Conservation (phyloP, 192 early-diverging fungal species). For the Dispira simplex region DNA sequence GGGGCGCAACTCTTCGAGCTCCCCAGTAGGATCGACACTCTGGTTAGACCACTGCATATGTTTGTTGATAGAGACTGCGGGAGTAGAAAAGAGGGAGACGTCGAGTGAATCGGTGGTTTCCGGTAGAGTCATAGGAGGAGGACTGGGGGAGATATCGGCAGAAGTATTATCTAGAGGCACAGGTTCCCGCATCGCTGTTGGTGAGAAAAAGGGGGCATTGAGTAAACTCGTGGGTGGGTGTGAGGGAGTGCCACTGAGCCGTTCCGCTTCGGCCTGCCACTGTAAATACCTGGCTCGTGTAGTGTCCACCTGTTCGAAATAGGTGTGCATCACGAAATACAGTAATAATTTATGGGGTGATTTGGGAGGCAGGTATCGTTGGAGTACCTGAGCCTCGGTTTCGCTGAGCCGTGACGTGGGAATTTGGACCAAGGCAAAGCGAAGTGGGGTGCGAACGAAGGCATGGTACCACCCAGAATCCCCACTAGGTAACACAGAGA, state of each 20-base stretch:
- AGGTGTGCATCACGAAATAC: slow-evolving; percentile 26
- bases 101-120: not conserved
- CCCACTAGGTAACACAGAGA: not conserved
- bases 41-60: not conserved
- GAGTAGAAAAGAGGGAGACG: not conserved
- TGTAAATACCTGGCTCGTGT: slow-evolving; percentile 20
- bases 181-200: not conserved
- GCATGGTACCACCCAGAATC: slow-evolving; percentile 13
- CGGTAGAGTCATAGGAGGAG: not conserved
- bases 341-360: slow-evolving; percentile 29
- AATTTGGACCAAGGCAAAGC: slow-evolving; percentile 24
- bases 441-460: slow-evolving; percentile 9
- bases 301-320: slow-evolving; percentile 29
- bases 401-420: slow-evolving; percentile 18
- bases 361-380: slow-evolving; percentile 21
- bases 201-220: too few species aligned
- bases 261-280: slow-evolving; percentile 24
- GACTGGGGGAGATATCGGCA: not conserved
- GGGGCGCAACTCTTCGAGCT: not conserved
- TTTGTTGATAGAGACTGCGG: not conserved
- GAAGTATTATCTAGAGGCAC: not conserved
- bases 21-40: not conserved
- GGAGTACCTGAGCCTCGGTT: slow-evolving; percentile 27
- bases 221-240: too few species aligned
- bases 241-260: slow-evolving; percentile 16